Base-by-base conservation (phyloP, 345 rosid genomes). In the Heritiera fomes region DNA sequence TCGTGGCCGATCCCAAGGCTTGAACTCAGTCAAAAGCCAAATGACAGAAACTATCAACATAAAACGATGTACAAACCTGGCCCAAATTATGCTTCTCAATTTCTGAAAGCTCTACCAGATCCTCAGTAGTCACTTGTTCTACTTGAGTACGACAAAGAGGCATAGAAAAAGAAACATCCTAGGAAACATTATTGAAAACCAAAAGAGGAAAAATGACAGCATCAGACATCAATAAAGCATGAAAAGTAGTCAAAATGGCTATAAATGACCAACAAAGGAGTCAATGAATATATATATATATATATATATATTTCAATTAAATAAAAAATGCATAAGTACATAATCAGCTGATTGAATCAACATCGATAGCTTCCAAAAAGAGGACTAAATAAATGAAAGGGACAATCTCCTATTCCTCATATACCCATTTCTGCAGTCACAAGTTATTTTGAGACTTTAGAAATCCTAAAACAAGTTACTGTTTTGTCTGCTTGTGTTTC, bases 31-130 rank as follows among this genome's bases (percentile, higher is more conserved):
- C 65, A 76, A 45, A 72, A 43, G 38, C 34, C 52, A 80, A 64
- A 73, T 47, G 7, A 80, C 65, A 58, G 10, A 49, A 46, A 78
- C 59, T n/a, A 60, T 8, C 32, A 66, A 61, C 47, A 47, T 47
- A 60, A 82, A 80, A 80, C 56, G 49, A 82, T 45, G 49, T 85
- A 80, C 80, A 80, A 85, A 97, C 99, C 98, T 97, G 98, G 85
- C 98, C 99, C 75, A 97, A 76, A 82, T 92, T 94, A 79, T 92
- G 90, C 81, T 91, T 94, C 87, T 94, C 97, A 60, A 97, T 90
- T 89, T 94, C 98, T 75, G 97, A 89, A 77, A 96, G 98, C 89
- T 96, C 98, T 34, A 88, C 88, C 77, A 96, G 87, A 86, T 96
- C 95, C 86, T 94, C 98, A 17, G 87, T 84, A 55, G 92, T 87